These are phyloP conservation scores for Kitagawia praeruptora DNA, from an alignment of 129 eudicot genomes.

Conservation along the genomic window DNA sequence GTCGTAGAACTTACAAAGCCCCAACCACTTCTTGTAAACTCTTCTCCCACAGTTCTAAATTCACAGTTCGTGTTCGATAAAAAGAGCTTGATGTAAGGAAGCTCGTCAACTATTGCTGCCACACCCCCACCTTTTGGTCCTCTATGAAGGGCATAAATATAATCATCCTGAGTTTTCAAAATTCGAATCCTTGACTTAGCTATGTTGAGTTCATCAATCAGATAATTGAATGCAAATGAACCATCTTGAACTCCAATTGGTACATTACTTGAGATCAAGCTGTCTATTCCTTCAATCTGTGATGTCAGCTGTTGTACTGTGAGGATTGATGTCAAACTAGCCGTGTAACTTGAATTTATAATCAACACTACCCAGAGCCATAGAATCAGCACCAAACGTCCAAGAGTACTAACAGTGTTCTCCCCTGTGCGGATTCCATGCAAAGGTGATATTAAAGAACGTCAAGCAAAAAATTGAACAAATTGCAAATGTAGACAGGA, in stretches of 20 bases:
- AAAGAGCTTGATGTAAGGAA: conserved; percentile 25
- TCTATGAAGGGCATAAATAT: conserved; percentile 18
- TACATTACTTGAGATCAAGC: conserved; percentile 23
- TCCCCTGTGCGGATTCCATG: conserved; percentile 19
- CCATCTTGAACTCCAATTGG: conserved; percentile 31
- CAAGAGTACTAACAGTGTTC: conserved; percentile 30
- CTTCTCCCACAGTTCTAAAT: conserved; percentile 26
- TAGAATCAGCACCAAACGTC: conserved; percentile 29
- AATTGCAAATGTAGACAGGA: background rate
- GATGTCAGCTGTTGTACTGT: conserved; percentile 35
- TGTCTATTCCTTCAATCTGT: conserved; percentile 25
- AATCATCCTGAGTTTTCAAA: conserved; percentile 17
- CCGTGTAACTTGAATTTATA: conserved; percentile 32
- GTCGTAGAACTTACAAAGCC: conserved; percentile 30
- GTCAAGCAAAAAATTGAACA: background rate
- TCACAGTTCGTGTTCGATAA: conserved; percentile 19
- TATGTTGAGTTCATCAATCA: conserved; percentile 24
- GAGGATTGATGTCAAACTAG: conserved; percentile 37
- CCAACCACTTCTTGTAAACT: conserved; percentile 35
- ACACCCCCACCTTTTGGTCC: conserved; percentile 31
- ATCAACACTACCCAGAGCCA: conserved; percentile 36
- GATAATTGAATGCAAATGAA: conserved; percentile 26
- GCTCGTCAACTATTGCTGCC: conserved; percentile 35
- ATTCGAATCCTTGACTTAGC: conserved; percentile 15
- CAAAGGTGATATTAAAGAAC: background rate